Conservation (phyloP, 164 flowering plant species). For the Stephania japonica region DNA sequence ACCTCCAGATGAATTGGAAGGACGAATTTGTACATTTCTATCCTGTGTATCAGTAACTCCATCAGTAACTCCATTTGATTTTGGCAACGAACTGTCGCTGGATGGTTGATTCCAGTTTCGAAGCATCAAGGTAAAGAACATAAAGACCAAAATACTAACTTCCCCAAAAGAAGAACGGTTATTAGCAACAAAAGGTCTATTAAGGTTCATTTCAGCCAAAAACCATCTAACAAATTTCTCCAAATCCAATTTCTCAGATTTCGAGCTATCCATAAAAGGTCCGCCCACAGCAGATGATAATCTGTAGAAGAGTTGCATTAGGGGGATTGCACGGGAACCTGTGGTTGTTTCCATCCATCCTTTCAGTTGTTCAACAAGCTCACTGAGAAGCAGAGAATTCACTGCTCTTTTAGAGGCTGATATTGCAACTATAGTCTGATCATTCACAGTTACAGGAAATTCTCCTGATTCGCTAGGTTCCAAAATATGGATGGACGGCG, state of each 20-base stretch:
- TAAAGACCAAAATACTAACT: constrained; percentile 77
- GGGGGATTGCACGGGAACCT: constrained; percentile 77
- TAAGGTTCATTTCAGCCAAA: constrained; percentile 77
- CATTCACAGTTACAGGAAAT: constrained; percentile 53
- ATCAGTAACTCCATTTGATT: constrained; percentile 49
- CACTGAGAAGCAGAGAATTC: constrained; percentile 81
- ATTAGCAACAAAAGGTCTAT: constrained; percentile 53
- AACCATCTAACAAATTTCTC: constrained; percentile 87
- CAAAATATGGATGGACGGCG: constrained; percentile 73
- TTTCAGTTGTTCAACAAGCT: constrained; percentile 72
- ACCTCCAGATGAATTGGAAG: constrained; percentile 30
- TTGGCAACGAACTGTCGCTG: constrained; percentile 47
- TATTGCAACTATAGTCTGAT: constrained; percentile 66
- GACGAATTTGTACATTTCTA: constrained; percentile 31
- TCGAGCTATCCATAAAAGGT: constrained; percentile 80
- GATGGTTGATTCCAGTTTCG: constrained; percentile 99
- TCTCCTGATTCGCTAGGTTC: constrained; percentile 74
- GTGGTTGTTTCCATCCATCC: constrained; percentile 96
- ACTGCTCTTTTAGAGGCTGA: constrained; percentile 92
- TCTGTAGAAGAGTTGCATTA: constrained; percentile 92
- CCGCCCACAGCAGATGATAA: constrained; percentile 94
- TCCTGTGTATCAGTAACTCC: constrained; percentile 56
- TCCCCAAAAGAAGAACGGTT: constrained; percentile 90
- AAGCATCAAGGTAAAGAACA: constrained; percentile 98
- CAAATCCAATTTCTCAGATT: constrained; percentile 64